A percentile compares a stretch with the other conserved stretches of the same genome.
These are phyloP conservation scores for Entomortierella lignicola DNA, from an alignment of 192 early-diverging fungal species.

Conservation along the genomic window DNA sequence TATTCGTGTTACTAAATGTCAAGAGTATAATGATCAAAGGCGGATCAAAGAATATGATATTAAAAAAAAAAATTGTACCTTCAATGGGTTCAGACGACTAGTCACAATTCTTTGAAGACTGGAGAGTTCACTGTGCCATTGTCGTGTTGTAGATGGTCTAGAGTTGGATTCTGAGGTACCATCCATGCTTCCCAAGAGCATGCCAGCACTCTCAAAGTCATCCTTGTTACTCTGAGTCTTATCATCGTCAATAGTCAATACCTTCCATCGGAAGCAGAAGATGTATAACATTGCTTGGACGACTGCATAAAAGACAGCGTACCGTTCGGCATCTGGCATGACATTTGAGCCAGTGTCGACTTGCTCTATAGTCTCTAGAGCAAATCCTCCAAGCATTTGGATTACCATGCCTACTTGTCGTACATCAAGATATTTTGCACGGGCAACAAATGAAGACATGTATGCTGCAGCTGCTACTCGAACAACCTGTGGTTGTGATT, in stretches of 20 bases:
- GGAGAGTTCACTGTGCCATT: constrained; percentile 73
- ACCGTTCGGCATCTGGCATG: constrained; percentile 66
- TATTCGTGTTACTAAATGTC: background rate
- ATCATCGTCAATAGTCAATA: constrained; percentile 67
- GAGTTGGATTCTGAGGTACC: background rate
- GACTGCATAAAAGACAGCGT: constrained; percentile 87
- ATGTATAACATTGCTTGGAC: constrained; percentile 93
- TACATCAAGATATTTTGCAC: constrained; percentile 82
- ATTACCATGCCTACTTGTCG: constrained; percentile 73
- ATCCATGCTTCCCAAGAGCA: constrained; percentile 52
- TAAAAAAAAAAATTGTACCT: constrained; percentile 59
- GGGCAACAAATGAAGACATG: constrained; percentile 86
- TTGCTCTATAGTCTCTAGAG: constrained; percentile 73
- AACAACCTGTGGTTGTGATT: constrained; percentile 69
- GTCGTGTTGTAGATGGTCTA: constrained; percentile 20
- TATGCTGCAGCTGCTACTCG: constrained; percentile 87
- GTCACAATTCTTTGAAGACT: constrained; percentile 80
- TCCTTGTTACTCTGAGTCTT: constrained; percentile 28
- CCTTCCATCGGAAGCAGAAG: constrained; percentile 95
- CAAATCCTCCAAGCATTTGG: constrained; percentile 75
- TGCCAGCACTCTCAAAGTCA: constrained; percentile 52
- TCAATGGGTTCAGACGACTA: constrained; percentile 84
- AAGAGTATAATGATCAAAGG: too few relatives aligned
- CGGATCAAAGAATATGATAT: too few relatives aligned
- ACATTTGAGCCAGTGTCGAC: constrained; percentile 61